Base-by-base conservation (phyloP, 768 basidiomycete genomes). In the Tricholoma matsutake region DNA sequence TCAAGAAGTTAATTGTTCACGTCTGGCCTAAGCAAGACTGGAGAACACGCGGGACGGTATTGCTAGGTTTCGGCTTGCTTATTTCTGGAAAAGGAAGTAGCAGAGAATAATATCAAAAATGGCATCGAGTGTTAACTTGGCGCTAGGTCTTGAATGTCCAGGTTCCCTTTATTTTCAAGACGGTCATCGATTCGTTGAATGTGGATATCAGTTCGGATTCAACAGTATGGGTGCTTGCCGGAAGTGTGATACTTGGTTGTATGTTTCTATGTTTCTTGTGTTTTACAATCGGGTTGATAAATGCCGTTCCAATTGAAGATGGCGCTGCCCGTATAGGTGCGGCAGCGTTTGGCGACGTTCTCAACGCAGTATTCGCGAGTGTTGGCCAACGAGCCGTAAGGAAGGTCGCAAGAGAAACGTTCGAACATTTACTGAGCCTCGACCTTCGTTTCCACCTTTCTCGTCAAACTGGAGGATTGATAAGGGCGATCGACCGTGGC, bases 321-420 rank as follows among this genome's bases (percentile, higher is more conserved):
- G 97, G 95, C 1, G 84, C 86, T 6, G 95, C 96, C 1, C 83
- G 97, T 49, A 84, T 98, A 49, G 90, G 93, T 35, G 90, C 97
- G 3, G 91, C 92, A 0, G 79, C 98, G 7, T 97, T 93, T 64
- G 87, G 88, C 14, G 97, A 99, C 74, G 79, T 98, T 1, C 77
- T 98, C 34, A 99, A 98, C 65, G 96, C 96, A 0, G 87, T 98
- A 4, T 98, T 98, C 62, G 97, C 97, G 56, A 92, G 91, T 55
- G 94, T 98, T 59, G 93, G 96, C 3, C 97, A 99, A 69, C 84
- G 86, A n/a, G 96, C 96, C 1, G 91, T 99, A 57, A 88, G 97
- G 43, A 91, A 91, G 71, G 96, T 98, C 52, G 96, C 97, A 2
- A 80, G 91, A n/a, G 89, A 95, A 66, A 98, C 96, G 0, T 99